Conservation (phyloP, 495 filamentous ascomycete genomes). For the Hyaloscypha hepaticicola region DNA sequence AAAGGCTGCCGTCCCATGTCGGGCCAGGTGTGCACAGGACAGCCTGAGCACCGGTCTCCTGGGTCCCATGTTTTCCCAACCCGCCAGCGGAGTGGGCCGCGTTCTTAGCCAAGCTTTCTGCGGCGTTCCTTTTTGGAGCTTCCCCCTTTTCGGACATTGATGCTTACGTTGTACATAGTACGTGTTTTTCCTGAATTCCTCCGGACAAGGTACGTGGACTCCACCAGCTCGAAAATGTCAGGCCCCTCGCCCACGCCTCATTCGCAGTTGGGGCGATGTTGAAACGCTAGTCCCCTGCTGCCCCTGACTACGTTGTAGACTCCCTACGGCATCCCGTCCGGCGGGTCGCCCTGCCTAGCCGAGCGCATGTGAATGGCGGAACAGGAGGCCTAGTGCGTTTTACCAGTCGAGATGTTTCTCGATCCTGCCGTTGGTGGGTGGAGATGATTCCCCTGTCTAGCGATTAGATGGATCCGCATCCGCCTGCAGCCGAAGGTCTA, state of each 20-base stretch:
- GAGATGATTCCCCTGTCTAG: no score
- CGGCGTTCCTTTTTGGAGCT: not conserved
- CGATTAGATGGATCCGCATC: not conserved
- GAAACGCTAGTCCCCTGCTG: not conserved
- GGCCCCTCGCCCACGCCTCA: no score
- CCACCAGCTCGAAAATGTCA: no score
- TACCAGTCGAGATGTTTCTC: not conserved
- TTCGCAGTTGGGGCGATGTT: not conserved
- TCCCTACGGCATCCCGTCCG: not conserved
- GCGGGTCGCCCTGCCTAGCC: not conserved
- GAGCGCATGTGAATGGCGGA: not conserved
- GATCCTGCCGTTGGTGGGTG: not conserved
- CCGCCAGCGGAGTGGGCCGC: not conserved
- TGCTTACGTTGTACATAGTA: no score
- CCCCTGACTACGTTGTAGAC: not conserved
- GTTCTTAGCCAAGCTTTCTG: not conserved
- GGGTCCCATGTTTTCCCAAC: no score
- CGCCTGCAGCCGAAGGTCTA: not conserved
- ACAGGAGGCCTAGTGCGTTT: not conserved
- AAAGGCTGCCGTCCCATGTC: not conserved
- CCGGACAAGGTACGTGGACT: no score
- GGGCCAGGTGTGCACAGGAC: not conserved
- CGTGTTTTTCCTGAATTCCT: no score
- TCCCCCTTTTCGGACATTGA: not conserved
- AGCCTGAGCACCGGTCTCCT: not conserved